Evolutionary conservation across 139 green algal species (phyloP).

Genomic region (Gonium pectorale): DNA sequence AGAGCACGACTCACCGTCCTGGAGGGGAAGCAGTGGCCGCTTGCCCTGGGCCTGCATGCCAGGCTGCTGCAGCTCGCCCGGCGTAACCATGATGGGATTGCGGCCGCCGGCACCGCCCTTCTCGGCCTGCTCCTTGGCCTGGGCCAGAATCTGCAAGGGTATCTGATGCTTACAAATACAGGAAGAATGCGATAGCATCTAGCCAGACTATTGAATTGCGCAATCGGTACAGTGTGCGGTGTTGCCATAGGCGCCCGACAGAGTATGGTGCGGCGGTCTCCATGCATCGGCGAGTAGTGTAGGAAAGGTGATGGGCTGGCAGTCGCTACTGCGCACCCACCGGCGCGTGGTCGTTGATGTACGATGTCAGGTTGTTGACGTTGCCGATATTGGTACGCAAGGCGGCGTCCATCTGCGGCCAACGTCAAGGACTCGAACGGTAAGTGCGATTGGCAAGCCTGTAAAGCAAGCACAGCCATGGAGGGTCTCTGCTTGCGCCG

Average conservation of each 20-base stretch:
- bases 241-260: too few relatives aligned
- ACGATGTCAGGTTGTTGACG: constrained; percentile 30
- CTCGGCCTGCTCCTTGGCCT: constrained; percentile 6
- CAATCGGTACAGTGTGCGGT: too few relatives aligned
- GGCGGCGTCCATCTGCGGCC: constrained; percentile 22
- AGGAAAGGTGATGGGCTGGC: not conserved
- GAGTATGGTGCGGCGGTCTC: too few relatives aligned
- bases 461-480: too few relatives aligned
- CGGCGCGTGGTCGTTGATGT: constrained; percentile 26
- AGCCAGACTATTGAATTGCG: too few relatives aligned
- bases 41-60: not conserved
- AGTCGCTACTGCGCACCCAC: too few relatives aligned
- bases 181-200: too few relatives aligned
- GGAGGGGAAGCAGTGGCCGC: not conserved
- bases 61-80: constrained; percentile 13
- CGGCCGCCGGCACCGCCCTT: not conserved
- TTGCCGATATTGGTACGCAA: constrained; percentile 33
- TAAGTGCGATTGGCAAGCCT: too few relatives aligned
- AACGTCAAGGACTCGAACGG: too few relatives aligned
- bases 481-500: too few relatives aligned
- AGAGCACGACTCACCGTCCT: constrained; percentile 21
- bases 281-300: not conserved
- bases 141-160: too few relatives aligned
- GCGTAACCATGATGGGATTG: constrained; percentile 13
- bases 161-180: too few relatives aligned